Evolutionary conservation across 176 grass and related monocot genomes (phyloP), one percentile per base, ranked within the genome.

Genomic region (Saccharum spontaneum): DNA sequence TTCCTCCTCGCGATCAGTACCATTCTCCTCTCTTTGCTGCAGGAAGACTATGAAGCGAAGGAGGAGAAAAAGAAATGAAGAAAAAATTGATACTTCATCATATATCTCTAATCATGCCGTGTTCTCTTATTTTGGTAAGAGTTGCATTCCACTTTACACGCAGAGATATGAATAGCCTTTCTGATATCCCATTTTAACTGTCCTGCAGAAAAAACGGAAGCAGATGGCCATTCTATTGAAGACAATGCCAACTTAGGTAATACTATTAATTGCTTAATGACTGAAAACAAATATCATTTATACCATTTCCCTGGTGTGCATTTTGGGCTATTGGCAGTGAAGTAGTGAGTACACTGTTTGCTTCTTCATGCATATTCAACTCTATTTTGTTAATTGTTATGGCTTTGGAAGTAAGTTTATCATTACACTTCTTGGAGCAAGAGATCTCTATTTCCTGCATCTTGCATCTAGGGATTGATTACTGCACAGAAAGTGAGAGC

Each of bases 121-220:
- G 78, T 92, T 98, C 36, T 98, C 96, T 66, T 97, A 94, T 83
- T 94, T 95, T 82, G 96, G 96, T 98, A 86, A 82, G 50, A 44
- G 67, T 77, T 65, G 36, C 69, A 30, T 87, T 90, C 69, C 69
- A 70, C 20, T 77, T 80, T 57, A 71, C 75, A 83, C 17, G 72
- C 50, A 84, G 33, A 68, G 28, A 61, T 89, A 59, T 11, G 52
- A 86, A 70, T 6, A 83, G 15, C n/a, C 44, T 16, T 84, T 28
- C 23, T 76, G 30, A 73, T 61, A 83, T 68, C 68, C 82, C 40
- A 80, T 78, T 82, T 39, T 43, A 77, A 78, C 28, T 26, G 12
- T 82, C 73, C 38, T 77, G 85, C 85, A 92, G 86, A 98, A 66
- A 93, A 89, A 87, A 71, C 88, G 2, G 93, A 98, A 85, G 88